Percentiles rank a stretch among this genome's conserved stretches.
phyloP scores from a whole-genome alignment of 1,284 basidiomycete genomes.

The Trichosporon ovoides region DNA sequence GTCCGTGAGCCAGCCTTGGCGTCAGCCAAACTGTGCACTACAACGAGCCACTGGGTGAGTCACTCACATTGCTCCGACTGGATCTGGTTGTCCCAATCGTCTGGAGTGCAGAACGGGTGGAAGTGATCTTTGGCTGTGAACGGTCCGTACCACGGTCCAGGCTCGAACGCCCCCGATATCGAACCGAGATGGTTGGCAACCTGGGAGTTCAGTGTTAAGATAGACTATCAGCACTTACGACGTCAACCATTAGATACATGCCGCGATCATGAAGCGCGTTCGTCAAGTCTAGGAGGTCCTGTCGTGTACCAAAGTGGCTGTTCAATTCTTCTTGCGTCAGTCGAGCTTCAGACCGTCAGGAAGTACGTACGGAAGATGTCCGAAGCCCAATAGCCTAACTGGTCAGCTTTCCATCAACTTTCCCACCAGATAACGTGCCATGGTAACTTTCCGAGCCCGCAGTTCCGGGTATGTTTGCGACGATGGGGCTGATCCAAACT shows the following conservation, averaged over 20 bases:
- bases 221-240: conserved; percentile 32
- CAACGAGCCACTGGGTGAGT: background rate
- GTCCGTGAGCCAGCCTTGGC: conserved; percentile 48
- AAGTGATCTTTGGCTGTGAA: conserved; percentile 33
- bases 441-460: conserved; percentile 46
- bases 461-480: conserved; percentile 39
- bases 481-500: conserved; percentile 48
- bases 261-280: conserved; percentile 48
- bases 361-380: conserved; percentile 34
- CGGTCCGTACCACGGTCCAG: conserved; percentile 15
- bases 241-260: conserved; percentile 55
- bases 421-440: conserved; percentile 28
- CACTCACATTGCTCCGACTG: conserved; percentile 50
- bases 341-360: background rate
- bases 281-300: conserved; percentile 50
- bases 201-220: background rate
- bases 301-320: conserved; percentile 48
- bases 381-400: conserved; percentile 45
- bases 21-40: conserved; percentile 6
- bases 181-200: conserved; percentile 49
- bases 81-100: conserved; percentile 49
- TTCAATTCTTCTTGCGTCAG: conserved; percentile 45
- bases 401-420: conserved; percentile 9
- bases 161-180: conserved; percentile 32
- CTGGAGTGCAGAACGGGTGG: conserved; percentile 48